Evolutionary conservation across 164 flowering plant species (phyloP), one percentile per base, ranked within the genome.

Genomic region (Platanus orientalis): DNA sequence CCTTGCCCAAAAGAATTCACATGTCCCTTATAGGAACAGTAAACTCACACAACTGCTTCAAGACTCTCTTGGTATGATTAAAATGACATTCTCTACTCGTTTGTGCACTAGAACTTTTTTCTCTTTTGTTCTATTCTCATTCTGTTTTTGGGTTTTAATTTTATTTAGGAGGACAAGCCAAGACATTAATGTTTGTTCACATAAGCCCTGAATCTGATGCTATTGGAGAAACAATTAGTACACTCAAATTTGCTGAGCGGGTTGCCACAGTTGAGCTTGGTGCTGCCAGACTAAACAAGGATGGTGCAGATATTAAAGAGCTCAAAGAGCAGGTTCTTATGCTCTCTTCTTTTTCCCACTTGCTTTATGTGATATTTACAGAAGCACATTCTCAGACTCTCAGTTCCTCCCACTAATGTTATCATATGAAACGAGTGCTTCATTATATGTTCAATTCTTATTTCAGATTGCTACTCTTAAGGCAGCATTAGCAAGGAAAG

Each of bases 181-280:
- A 93, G 83, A 93, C 98, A 19, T 67, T 93, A 4, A 93, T 92
- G 98, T 92, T 92, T 83, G 96, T 92, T 61, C 96, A 92, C 75
- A 85, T 90, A 64, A 88, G 94, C 77, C 98, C 98, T 48, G 98
- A 80, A 68, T 62, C 73, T 6, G 79, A 85, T 74, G 87, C 90
- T 29, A 42, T 78, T 42, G 90, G 88, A 57, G 94, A 88, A 72
- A 85, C 90, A 51, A 67, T 85, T 60, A 88, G 94, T 68, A 88
- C 94, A 23, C 82, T 88, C 53, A 88, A 88, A 68, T 88, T 88
- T 76, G 94, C 94, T 5, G 94, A 88, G 71, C 76, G 94, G 28
- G 94, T 88, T 36, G 80, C 94, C 34, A 78, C 87, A 36, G 88
- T 87, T 66, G 93, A 87, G 66, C 89, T 87, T 60, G 93, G 93